Conservation (phyloP, 176 grass and related monocot genomes). For the Calamus simplicifolius region DNA sequence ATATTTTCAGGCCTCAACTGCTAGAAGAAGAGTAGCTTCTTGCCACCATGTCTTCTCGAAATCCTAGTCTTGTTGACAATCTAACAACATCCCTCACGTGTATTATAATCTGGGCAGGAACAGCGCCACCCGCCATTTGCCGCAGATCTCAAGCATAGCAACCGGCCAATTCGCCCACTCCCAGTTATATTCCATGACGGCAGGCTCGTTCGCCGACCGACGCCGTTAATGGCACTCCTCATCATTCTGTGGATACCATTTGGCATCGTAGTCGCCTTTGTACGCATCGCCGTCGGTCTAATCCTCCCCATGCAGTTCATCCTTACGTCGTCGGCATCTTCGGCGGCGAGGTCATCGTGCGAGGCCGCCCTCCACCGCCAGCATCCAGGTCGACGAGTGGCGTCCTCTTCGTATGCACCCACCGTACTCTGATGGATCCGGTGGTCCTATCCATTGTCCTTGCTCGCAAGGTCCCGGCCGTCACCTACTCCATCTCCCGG, state of each 20-base stretch:
- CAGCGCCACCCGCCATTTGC: slow-evolving; percentile 36
- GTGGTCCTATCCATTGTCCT: slow-evolving; percentile 74
- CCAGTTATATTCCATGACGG: slow-evolving; percentile 96
- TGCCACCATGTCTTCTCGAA: too few species aligned
- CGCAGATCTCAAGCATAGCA: not conserved
- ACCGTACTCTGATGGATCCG: slow-evolving; percentile 74
- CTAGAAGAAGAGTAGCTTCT: too few species aligned
- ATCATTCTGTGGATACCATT: slow-evolving; percentile 78
- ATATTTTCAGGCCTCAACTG: too few species aligned
- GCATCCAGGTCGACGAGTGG: slow-evolving; percentile 32
- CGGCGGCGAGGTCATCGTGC: slow-evolving; percentile 55
- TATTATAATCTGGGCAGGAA: slow-evolving; percentile 38
- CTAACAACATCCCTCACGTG: too few species aligned
- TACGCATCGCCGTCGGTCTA: slow-evolving; percentile 64
- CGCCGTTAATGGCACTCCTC: slow-evolving; percentile 57
- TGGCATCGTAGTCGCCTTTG: slow-evolving; percentile 42
- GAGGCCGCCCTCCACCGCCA: slow-evolving; percentile 33
- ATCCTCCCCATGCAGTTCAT: slow-evolving; percentile 50
- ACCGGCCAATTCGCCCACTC: slow-evolving; percentile 21
- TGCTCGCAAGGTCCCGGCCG: slow-evolving; percentile 55
- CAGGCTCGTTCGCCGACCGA: slow-evolving; percentile 55
- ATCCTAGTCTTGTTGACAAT: too few species aligned
- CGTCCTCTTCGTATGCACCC: slow-evolving; percentile 77
- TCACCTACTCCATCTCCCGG: slow-evolving; percentile 78
- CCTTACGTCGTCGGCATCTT: slow-evolving; percentile 36